Base-by-base conservation (phyloP, 1,284 basidiomycete species). In the Ceratobasidium sp. region DNA sequence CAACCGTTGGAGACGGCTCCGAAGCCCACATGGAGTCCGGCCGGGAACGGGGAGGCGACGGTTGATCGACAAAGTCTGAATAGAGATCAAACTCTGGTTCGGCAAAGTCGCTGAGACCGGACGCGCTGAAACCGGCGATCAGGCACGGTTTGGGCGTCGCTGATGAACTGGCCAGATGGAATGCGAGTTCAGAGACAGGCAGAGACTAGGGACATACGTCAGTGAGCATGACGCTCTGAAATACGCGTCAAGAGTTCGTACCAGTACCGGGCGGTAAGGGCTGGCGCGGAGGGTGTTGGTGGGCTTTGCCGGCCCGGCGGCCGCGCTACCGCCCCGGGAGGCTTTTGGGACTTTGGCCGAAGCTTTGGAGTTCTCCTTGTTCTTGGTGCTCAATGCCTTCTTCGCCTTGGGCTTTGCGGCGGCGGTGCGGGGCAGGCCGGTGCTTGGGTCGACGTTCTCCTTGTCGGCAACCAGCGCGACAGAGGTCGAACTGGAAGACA, bases 361-460 rank as follows among this genome's bases (percentile, higher is more conserved):
- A 57, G 39, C 39, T 52, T 69, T 69, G 50, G 65, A 34, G 4
- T 72, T 74, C 18, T 74, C 73, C 71, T 74, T 74, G 71, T 60
- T 71, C 48, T 74, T 72, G 50, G 36, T 57, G 34, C 43, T 65
- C 6, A 69, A n/a, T 16, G 73, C 39, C 23, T 71, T 71, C 62
- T 73, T 73, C 45, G 28, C 6, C 65, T 73, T 73, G 57, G 41
- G 18, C 32, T 73, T 73, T 9, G 43, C 10, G 12, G 52, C 3
- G n/a, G 41, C 30, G 32, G 70, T 14, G 2, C 64, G 62, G 16
- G 57, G 28, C 23, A 69, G 46, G 10, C 73, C 73, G 34, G 73
- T 74, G 23, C 58, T 52, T 30, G 73, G 73, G 53, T 74, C 64
- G 48, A 72, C 34, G 62, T 74, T 74, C 71, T 74, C 73, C 73